Conservation (phyloP, 176 grass and related monocot species). For the Eleusine coracana region DNA sequence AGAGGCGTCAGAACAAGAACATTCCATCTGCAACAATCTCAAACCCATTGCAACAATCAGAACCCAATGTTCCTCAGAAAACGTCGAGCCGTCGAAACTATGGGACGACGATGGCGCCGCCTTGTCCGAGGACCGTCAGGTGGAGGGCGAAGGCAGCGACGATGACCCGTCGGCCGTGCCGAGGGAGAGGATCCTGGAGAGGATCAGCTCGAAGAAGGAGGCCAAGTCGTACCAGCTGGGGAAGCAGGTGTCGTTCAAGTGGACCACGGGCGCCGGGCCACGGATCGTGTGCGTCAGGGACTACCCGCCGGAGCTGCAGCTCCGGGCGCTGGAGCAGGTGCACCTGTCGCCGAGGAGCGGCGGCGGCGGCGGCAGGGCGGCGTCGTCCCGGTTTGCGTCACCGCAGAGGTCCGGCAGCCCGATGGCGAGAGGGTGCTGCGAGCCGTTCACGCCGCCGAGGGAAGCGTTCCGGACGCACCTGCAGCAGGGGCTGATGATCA, state of each 20-base stretch:
- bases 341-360: slow-evolving; percentile 67
- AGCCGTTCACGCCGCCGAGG: slow-evolving; percentile 44
- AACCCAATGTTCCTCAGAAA: slow-evolving; percentile 27
- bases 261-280: slow-evolving; percentile 93
- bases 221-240: slow-evolving; percentile 75
- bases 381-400: slow-evolving; percentile 52
- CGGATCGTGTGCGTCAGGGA: slow-evolving; percentile 91
- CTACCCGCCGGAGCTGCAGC: slow-evolving; percentile 85
- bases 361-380: slow-evolving; percentile 22
- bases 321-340: slow-evolving; percentile 69
- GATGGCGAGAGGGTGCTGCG: slow-evolving; percentile 45
- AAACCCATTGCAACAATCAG: not conserved
- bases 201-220: slow-evolving; percentile 80
- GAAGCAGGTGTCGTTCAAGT: slow-evolving; percentile 82
- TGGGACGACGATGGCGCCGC: slow-evolving; percentile 14
- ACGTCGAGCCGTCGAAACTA: not conserved
- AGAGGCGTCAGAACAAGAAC: not conserved
- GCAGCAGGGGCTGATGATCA: slow-evolving; percentile 31
- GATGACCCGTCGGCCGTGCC: slow-evolving; percentile 43
- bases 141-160: slow-evolving; percentile 6
- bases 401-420: slow-evolving; percentile 47
- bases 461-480: slow-evolving; percentile 53
- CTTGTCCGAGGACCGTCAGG: slow-evolving; percentile 23
- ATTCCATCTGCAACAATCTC: not conserved
- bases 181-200: slow-evolving; percentile 64